These are phyloP conservation scores for Diplotaxis tenuifolia DNA, from an alignment of 345 rosid genomes.

Conservation along the genomic window DNA sequence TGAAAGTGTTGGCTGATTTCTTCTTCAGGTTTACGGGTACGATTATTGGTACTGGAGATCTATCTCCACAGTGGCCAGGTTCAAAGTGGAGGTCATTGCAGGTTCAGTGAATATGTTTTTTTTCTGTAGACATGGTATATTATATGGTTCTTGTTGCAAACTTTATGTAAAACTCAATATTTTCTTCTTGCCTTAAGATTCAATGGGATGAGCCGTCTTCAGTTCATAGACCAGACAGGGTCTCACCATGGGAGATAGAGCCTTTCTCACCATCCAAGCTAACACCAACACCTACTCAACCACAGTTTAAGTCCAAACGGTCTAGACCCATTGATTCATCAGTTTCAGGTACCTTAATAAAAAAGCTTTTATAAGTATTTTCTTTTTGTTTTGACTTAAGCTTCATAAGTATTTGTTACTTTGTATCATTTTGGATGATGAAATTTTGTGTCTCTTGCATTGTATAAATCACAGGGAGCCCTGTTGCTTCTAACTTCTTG, in stretches of 20 bases:
- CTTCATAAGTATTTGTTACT: background rate
- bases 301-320: conserved; percentile 55
- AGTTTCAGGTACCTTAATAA: conserved; percentile 46
- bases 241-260: conserved; percentile 82
- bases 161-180: background rate
- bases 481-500: conserved; percentile 48
- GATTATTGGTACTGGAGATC: conserved; percentile 59
- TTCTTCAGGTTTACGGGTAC: conserved; percentile 66
- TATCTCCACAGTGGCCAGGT: conserved; percentile 59
- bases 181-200: conserved; percentile 38
- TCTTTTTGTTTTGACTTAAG: too few species aligned
- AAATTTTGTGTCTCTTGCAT: conserved; percentile 4
- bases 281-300: conserved; percentile 40
- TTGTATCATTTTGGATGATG: too few species aligned
- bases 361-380: too few species aligned
- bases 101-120: conserved; percentile 42
- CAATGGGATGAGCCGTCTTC: conserved; percentile 81
- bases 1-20: background rate
- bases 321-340: conserved; percentile 48
- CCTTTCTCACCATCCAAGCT: conserved; percentile 46
- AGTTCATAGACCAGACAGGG: conserved; percentile 64
- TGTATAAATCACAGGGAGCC: conserved; percentile 46
- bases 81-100: conserved; percentile 73
- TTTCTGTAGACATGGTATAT: background rate
- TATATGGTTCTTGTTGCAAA: conserved; percentile 4